Base-by-base conservation (phyloP, 768 basidiomycete species). In the Terana coerulea region DNA sequence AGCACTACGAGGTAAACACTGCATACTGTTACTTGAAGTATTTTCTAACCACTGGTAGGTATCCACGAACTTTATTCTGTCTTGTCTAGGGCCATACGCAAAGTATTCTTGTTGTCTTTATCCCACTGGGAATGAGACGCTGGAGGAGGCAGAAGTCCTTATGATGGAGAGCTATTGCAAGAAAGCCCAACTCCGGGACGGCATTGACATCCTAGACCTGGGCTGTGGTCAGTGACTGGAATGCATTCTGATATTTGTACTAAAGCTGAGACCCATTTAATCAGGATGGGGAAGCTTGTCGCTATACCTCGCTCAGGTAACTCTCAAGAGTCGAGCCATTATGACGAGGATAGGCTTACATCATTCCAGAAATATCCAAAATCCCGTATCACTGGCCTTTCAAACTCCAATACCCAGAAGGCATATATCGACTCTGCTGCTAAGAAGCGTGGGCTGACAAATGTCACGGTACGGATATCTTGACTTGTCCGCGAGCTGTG, bases 221-320 rank as follows among this genome's bases (percentile, higher is more conserved):
- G 86, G 85, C 3, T 88, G 86, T 64, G 85, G 77, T 76, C 58
- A 24, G 73, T 60, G n/a, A 11, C 15, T 25, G 37, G n/a, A 25
- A 44, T 19, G 19, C 19, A 47, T 11, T 33, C 43, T 26, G 34
- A 22, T 51, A 28, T 19, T 24, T 46, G n/a, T 11, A 11, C 28
- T 21, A 22, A n/a, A 24, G 26, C 42, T 31, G 29, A 25, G 12
- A 44, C 21, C 30, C 9, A 36, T 35, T 45, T 10, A 35, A n/a
- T 34, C 43, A 81, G 78, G 85, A 2, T 87, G 84, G 85, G 85
- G 86, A n/a, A 84, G 82, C 61, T 66, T 88, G 39, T 79, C 83
- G 0, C 61, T 86, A 12, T 86, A 78, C 60, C 71, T 87, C 5
- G 84, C 84, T 1, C 68, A 81, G 71, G 82, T 83, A 31, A 44